Conservation (phyloP, 2,329 filamentous ascomycete species). For the Neocatenulostroma microsporum region DNA sequence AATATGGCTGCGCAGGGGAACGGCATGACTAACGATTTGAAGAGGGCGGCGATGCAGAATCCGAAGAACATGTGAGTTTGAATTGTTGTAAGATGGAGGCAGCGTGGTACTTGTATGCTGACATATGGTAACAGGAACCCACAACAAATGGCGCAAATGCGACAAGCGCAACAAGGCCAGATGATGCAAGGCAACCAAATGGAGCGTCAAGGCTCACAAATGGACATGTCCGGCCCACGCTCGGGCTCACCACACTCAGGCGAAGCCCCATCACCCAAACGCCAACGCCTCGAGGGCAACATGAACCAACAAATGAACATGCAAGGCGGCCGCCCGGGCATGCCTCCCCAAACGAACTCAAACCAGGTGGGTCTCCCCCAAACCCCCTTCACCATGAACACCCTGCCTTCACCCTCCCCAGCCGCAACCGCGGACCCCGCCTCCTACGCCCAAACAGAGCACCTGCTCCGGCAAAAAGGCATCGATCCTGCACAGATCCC, state of each 20-base stretch:
- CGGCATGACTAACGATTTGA: constrained; percentile 40
- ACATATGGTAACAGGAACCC: constrained; percentile 17
- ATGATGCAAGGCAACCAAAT: constrained; percentile 67
- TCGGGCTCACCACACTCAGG: constrained; percentile 73
- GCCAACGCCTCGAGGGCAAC: constrained; percentile 73
- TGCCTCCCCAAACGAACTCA: constrained; percentile 23
- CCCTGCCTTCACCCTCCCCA: constrained; percentile 7
- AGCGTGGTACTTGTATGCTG: neutral
- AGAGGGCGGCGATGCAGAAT: constrained; percentile 16
- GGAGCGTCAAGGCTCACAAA: constrained; percentile 78
- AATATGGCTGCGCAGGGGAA: constrained; percentile 7
- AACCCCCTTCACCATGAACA: constrained; percentile 7
- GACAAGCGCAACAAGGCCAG: constrained; percentile 56
- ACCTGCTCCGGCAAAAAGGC: constrained; percentile 54
- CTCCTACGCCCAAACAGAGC: constrained; percentile 17
- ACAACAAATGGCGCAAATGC: constrained; percentile 27
- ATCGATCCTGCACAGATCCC: constrained; percentile 69
- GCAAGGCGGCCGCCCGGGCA: constrained; percentile 23
- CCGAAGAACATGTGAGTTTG: constrained; percentile 19
- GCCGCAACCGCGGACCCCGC: too few relatives aligned
- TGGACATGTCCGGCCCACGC: constrained; percentile 73
- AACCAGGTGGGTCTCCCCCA: constrained; percentile 27
- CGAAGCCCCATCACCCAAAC: constrained; percentile 87
- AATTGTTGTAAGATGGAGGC: too few relatives aligned
- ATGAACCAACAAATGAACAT: constrained; percentile 62